Evolutionary conservation across 805 yeast genomes (phyloP), one percentile per base, ranked within the genome.

Genomic region (Isabelozyma gotoi): DNA sequence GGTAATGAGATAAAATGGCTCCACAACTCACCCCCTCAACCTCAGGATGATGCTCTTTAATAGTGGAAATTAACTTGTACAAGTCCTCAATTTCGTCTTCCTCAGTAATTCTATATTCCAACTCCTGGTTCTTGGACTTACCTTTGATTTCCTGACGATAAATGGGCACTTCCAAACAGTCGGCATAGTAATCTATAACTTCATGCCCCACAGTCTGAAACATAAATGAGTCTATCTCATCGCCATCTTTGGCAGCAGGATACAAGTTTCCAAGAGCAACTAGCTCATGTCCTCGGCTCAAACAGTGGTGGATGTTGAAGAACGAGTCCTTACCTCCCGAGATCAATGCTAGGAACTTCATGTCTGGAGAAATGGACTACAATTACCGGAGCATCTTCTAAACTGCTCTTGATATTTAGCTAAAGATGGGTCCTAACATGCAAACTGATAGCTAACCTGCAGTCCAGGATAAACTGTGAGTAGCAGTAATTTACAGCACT

Each of bases 301-400:
- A 60, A 56, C 98, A 89, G 59, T 94, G 96, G 32, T 89, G 67
- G 12, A 92, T 81, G 59, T 91, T 94, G 63, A 78, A 94, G 67
- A 91, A 89, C 7, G 97, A 91, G 62, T 94, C 99, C 57, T 94
- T 94, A 0, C 99, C 99, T 4, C 99, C 99, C 0, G 96, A 88
- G 0, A 94, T 82, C 17, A 94, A 73, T 0, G 96, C 99, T 27
- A 90, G 87, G 58, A 91, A 88, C 62, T 89, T 90, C 99, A 94
- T 92, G n/a, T 14, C 16, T 21, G 11, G 11, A 21, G 29, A 7
- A 24, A 10, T 4, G 29, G 15, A 18, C 17, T 36, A 11, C 38
- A 19, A 12, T 18, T 18, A 36, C 18, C 18, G 7, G 24, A 17
- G 8, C 12, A 35, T n/a, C 21, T 19, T 21, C 15, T n/a, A n/a